phyloP scores from a whole-genome alignment of 768 basidiomycete species.

The Panaeolus cyanescens region DNA sequence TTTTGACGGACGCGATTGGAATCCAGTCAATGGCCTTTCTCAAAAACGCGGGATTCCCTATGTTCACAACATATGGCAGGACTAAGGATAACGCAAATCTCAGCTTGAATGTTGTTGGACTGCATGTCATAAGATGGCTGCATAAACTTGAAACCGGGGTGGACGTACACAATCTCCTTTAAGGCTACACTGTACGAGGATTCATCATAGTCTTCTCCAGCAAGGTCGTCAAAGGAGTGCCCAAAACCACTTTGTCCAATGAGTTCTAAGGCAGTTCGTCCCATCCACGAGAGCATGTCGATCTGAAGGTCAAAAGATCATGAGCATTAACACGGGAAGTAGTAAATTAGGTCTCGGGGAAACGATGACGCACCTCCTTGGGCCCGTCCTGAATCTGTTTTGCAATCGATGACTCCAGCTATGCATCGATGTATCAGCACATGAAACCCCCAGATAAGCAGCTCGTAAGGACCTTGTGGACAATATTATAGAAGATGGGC shows the following conservation, averaged over 20 bases:
- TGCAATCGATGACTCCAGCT: not conserved
- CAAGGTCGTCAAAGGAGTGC: conserved; percentile 33
- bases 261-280: conserved; percentile 36
- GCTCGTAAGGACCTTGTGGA: not conserved
- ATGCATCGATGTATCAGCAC: not conserved
- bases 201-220: conserved; percentile 11
- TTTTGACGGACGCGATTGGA: conserved; percentile 20
- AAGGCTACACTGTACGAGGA: conserved; percentile 16
- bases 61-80: conserved; percentile 8
- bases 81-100: conserved; percentile 15
- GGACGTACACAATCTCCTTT: conserved; percentile 15
- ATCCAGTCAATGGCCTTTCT: conserved; percentile 30
- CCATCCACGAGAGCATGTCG: conserved; percentile 33
- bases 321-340: not conserved
- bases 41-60: conserved; percentile 26
- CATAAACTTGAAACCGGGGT: not conserved
- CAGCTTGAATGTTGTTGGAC: conserved; percentile 15
- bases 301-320: conserved; percentile 9
- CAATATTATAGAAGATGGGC: conserved; percentile 7
- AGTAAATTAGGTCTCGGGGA: not conserved
- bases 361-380: not conserved
- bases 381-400: conserved; percentile 1
- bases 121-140: not conserved
- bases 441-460: not conserved
- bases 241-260: conserved; percentile 38